These are phyloP conservation scores for Cornus controversa DNA, from an alignment of 148 eudicot species.

Conservation along the genomic window DNA sequence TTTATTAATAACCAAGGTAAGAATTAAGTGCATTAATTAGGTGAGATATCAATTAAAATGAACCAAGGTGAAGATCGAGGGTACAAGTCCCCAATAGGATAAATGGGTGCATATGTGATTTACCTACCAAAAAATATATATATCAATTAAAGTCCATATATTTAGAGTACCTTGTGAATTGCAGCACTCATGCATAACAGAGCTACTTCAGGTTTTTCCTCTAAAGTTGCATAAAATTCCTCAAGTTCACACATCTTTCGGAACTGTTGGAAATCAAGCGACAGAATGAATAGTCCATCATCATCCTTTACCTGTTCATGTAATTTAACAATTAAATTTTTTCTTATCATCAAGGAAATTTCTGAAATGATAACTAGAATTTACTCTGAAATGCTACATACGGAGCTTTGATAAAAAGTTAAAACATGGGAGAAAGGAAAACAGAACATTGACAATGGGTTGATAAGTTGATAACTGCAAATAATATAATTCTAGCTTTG, in stretches of 20 bases:
- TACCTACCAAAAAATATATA: no score
- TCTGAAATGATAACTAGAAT: not conserved
- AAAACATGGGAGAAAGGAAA: not conserved
- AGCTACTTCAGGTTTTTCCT: constrained; percentile 79
- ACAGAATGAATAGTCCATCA: constrained; percentile 45
- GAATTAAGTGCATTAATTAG: not conserved
- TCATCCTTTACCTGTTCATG: constrained; percentile 68
- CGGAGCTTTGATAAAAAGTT: not conserved
- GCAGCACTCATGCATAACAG: constrained; percentile 91
- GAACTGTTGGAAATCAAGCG: constrained; percentile 74
- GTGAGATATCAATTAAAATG: not conserved
- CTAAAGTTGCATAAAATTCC: constrained; percentile 50
- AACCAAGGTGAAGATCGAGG: no score
- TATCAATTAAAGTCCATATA: not conserved
- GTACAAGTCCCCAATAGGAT: no score
- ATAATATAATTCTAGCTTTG: not conserved
- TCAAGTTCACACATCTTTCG: constrained; percentile 50
- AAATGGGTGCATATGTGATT: no score
- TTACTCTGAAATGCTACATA: not conserved
- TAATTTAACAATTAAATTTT: constrained; percentile 1
- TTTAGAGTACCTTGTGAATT: constrained; percentile 66
- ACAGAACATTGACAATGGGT: not conserved
- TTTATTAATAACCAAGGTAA: not conserved
- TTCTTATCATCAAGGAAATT: not conserved
- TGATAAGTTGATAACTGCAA: not conserved